Evolutionary conservation across 805 yeast genomes (phyloP), one percentile per base, ranked within the genome.

Genomic region (Pichia nakasei): DNA sequence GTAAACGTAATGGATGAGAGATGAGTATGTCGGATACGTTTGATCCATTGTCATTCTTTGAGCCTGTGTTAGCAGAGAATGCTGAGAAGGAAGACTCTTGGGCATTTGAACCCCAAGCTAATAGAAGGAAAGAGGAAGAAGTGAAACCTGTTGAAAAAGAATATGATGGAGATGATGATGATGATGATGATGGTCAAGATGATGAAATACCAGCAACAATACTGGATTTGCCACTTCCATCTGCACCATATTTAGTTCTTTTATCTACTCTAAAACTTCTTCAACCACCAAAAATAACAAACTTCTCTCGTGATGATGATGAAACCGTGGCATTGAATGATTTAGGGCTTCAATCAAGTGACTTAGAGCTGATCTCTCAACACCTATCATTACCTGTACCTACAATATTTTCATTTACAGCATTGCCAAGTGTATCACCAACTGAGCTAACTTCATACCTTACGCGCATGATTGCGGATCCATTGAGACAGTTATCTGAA

Each of bases 381-480:
- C 15, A 29, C 18, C 15, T 29, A 29, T 15, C 32, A 2, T 15
- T 29, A 29, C 9, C 35, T 17, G 35, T 9, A 17, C 9, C 11
- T 8, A 17, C 35, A 7, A 18, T 32, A 9, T 7, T 32, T 3
- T n/a, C 47, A 21, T 22, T 47, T 36, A 8, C 44, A 27, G 21
- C 29, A 32, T 12, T 43, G 22, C 38, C 41, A 31, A 15, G 20
- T 42, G 6, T 19, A 22, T 24, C 39, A 9, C n/a, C 45, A 35
- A 20, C 48, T 43, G 73, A 69, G 7, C 59, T 72, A 43, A 68
- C 75, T 52, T 53, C 67, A 22, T 74, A 73, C 59, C 51, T 80
- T 34, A 74, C 83, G 18, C 61, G 63, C 37, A 54, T 78, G 15
- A 60, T 78, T 20, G 59, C 86, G 0, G 67, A 68, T 2, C 66